Evolutionary conservation across 2,329 filamentous ascomycete genomes (phyloP).

Genomic region (Aotearoamyces nothofagi): DNA sequence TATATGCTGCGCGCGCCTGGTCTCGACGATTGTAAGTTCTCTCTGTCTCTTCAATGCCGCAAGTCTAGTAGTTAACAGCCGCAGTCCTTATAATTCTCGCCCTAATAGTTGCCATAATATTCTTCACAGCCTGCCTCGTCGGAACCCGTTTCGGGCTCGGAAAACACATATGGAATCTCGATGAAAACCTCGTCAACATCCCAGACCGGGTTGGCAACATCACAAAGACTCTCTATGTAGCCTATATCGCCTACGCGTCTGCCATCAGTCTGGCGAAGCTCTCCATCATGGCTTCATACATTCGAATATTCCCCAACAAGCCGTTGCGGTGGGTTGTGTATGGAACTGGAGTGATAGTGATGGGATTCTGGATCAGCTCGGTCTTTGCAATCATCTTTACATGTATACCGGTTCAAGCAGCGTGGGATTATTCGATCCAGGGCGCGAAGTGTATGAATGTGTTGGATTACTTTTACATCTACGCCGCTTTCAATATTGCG

Average conservation of each 20-base stretch:
- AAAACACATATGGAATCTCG: constrained; percentile 9
- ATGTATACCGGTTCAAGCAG: not conserved
- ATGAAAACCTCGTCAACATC: too few relatives aligned
- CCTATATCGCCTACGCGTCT: not conserved
- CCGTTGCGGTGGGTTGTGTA: not conserved
- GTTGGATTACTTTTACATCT: not conserved
- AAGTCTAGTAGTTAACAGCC: too few relatives aligned
- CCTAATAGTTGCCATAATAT: too few relatives aligned
- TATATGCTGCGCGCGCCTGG: too few relatives aligned
- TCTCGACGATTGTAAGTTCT: too few relatives aligned
- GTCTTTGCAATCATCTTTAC: not conserved
- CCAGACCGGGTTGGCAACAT: too few relatives aligned
- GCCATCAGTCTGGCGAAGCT: not conserved
- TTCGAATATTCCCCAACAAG: not conserved
- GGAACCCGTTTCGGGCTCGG: constrained; percentile 4
- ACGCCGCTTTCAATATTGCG: not conserved
- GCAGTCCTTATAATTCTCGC: too few relatives aligned
- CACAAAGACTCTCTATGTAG: not conserved
- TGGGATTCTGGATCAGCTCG: not conserved
- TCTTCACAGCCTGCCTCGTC: too few relatives aligned
- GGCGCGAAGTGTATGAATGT: not conserved
- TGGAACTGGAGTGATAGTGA: not conserved
- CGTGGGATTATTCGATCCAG: not conserved
- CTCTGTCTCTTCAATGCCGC: too few relatives aligned
- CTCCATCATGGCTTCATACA: not conserved